phyloP scores from a whole-genome alignment of 768 basidiomycete genomes.

The Clitopilus passeckerianus region DNA sequence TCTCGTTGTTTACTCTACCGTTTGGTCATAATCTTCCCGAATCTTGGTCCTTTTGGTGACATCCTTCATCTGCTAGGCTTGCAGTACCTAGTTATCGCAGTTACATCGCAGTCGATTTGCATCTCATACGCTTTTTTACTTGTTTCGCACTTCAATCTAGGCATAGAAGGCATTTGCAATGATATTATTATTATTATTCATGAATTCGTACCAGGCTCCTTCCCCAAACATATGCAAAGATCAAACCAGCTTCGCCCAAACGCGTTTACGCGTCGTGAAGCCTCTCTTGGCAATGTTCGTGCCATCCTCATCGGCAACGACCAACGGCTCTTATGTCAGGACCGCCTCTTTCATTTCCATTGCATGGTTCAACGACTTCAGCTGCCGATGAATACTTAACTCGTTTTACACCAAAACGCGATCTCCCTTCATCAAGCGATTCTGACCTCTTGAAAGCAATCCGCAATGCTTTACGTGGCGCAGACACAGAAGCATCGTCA shows the following conservation, averaged over 20 bases:
- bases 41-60: constrained; percentile 2
- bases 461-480: constrained; percentile 53
- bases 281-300: constrained; percentile 4
- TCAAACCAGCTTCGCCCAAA: not conserved
- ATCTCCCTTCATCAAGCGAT: constrained; percentile 17
- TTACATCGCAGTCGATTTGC: not conserved
- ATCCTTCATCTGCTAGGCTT: not conserved
- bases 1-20: not conserved
- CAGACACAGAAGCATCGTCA: constrained; percentile 35
- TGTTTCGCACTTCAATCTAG: not conserved
- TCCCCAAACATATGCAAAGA: not conserved
- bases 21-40: constrained; percentile 1
- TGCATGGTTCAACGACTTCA: constrained; percentile 37
- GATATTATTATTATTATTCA: not conserved
- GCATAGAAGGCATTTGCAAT: not conserved
- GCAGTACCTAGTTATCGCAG: not conserved
- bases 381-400: constrained; percentile 39
- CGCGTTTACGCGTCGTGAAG: not conserved
- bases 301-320: not conserved
- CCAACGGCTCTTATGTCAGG: constrained; percentile 3
- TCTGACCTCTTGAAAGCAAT: constrained; percentile 51
- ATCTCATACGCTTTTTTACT: not conserved
- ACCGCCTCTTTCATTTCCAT: constrained; percentile 28
- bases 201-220: not conserved
- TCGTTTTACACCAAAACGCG: constrained; percentile 16